A percentile compares a stretch with the other conserved stretches of the same genome.
phyloP scores from a whole-genome alignment of 352 stramenopile genomes.

The Pilasporangium apinafurcum region DNA sequence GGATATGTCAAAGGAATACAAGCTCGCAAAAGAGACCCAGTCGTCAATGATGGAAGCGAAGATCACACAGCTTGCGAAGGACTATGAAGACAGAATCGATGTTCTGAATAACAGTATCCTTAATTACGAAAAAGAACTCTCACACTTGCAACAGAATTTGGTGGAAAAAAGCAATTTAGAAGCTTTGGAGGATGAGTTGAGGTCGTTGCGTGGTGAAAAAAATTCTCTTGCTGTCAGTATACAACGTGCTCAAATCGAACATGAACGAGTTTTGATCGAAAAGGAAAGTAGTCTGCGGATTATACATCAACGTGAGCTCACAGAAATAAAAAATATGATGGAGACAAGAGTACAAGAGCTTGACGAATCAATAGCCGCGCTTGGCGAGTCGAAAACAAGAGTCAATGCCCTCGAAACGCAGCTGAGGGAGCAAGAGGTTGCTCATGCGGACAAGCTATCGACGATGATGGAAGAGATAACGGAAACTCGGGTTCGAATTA shows the following conservation, averaged over 20 bases:
- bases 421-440: slow-evolving; percentile 15
- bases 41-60: slow-evolving; percentile 25
- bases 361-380: slow-evolving; percentile 19
- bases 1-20: slow-evolving; percentile 29
- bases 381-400: slow-evolving; percentile 24
- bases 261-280: slow-evolving; percentile 20
- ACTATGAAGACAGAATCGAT: slow-evolving; percentile 44
- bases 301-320: slow-evolving; percentile 31
- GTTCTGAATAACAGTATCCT: slow-evolving; percentile 31
- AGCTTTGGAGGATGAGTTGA: slow-evolving; percentile 33
- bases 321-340: slow-evolving; percentile 26
- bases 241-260: slow-evolving; percentile 26
- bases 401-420: slow-evolving; percentile 34
- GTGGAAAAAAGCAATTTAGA: slow-evolving; percentile 43
- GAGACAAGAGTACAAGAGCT: slow-evolving; percentile 39
- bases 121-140: slow-evolving; percentile 41
- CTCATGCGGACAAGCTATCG: slow-evolving; percentile 31
- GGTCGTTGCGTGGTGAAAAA: slow-evolving; percentile 38
- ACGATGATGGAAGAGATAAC: slow-evolving; percentile 36
- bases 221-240: slow-evolving; percentile 37
- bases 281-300: slow-evolving; percentile 21
- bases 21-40: slow-evolving; percentile 28
- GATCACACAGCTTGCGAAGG: slow-evolving; percentile 30
- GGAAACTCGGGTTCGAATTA: slow-evolving; percentile 27
- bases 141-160: slow-evolving; percentile 28